A percentile compares a stretch with the other conserved stretches of the same genome.
These are phyloP conservation scores for Blastobotrys niveus DNA, from an alignment of 1,139 yeast genomes.

Conservation along the genomic window DNA sequence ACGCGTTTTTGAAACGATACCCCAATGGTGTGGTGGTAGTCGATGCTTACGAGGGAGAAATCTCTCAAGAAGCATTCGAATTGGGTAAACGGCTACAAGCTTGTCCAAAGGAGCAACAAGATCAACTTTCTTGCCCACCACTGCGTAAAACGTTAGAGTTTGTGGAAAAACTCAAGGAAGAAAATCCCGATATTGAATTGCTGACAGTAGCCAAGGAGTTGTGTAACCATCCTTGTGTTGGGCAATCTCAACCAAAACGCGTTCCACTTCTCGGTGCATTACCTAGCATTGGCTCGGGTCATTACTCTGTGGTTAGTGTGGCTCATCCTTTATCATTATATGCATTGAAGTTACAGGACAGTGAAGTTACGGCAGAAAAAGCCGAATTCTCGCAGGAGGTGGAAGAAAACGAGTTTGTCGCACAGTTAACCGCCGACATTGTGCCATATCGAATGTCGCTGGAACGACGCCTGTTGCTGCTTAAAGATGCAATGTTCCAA, in stretches of 20 bases:
- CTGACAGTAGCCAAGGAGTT: slow-evolving; percentile 10
- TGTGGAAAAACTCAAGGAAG: slow-evolving; percentile 6
- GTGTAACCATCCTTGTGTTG: slow-evolving; percentile 19
- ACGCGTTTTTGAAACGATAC: slow-evolving; percentile 24
- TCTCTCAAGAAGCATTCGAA: slow-evolving; percentile 23
- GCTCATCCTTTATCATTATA: slow-evolving; percentile 49
- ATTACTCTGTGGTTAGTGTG: slow-evolving; percentile 21
- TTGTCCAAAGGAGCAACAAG: slow-evolving; percentile 22
- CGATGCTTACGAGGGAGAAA: slow-evolving; percentile 22
- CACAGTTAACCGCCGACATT: neutral
- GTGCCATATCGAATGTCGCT: slow-evolving; percentile 15
- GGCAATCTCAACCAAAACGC: slow-evolving; percentile 1
- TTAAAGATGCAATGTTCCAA: slow-evolving; percentile 23
- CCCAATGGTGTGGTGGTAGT: slow-evolving; percentile 24
- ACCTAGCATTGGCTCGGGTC: slow-evolving; percentile 15
- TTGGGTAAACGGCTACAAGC: slow-evolving; percentile 23
- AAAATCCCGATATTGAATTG: neutral
- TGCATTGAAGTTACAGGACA: neutral
- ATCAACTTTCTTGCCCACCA: slow-evolving; percentile 23
- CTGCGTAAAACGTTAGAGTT: slow-evolving; percentile 12
- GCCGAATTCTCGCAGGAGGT: neutral
- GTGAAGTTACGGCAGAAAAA: slow-evolving; percentile 2
- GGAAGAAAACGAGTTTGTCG: slow-evolving; percentile 2
- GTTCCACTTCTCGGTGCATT: slow-evolving; percentile 11
- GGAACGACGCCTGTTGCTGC: slow-evolving; percentile 18